Evolutionary conservation across 2,329 filamentous ascomycete genomes (phyloP).

Genomic region (Fusarium nygamai): DNA sequence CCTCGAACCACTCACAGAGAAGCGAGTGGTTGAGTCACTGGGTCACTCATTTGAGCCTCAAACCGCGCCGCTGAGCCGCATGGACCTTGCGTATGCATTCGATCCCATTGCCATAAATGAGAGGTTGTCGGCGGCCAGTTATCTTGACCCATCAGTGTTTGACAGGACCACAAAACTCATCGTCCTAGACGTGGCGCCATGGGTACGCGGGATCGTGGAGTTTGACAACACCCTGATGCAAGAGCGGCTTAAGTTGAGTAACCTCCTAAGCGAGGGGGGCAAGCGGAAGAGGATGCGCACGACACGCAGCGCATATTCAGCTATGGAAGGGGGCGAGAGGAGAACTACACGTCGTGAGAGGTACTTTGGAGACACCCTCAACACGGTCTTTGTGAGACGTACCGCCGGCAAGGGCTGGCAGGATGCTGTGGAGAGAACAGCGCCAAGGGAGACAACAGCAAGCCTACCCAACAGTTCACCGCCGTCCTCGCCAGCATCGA

Average conservation of each 20-base stretch:
- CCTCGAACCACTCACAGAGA: slow-evolving; percentile 48
- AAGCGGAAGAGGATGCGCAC: slow-evolving; percentile 67
- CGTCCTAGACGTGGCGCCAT: slow-evolving; percentile 84
- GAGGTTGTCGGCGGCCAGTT: slow-evolving; percentile 49
- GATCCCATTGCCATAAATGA: slow-evolving; percentile 67
- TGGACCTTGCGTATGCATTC: slow-evolving; percentile 68
- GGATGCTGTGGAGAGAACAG: slow-evolving; percentile 34
- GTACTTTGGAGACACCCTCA: slow-evolving; percentile 74
- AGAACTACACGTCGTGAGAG: slow-evolving; percentile 73
- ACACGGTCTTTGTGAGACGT: slow-evolving; percentile 69
- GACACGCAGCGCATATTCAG: slow-evolving; percentile 79
- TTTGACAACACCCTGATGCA: slow-evolving; percentile 78
- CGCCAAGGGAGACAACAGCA: slow-evolving; percentile 23
- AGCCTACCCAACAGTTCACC: slow-evolving; percentile 26
- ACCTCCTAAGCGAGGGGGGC: slow-evolving; percentile 69
- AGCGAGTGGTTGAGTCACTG: slow-evolving; percentile 49
- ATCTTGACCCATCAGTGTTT: slow-evolving; percentile 76
- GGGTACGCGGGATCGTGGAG: slow-evolving; percentile 84
- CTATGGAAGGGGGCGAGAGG: slow-evolving; percentile 78
- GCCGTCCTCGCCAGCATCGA: slow-evolving; percentile 24
- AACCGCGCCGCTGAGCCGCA: slow-evolving; percentile 52
- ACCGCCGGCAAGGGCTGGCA: slow-evolving; percentile 65
- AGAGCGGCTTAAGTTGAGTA: slow-evolving; percentile 71
- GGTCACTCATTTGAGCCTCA: slow-evolving; percentile 48
- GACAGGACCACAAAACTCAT: slow-evolving; percentile 76